A percentile compares a stretch with the other conserved stretches of the same genome.
phyloP scores from a whole-genome alignment of 192 early-diverging fungal species.

The Geranomyces variabilis region DNA sequence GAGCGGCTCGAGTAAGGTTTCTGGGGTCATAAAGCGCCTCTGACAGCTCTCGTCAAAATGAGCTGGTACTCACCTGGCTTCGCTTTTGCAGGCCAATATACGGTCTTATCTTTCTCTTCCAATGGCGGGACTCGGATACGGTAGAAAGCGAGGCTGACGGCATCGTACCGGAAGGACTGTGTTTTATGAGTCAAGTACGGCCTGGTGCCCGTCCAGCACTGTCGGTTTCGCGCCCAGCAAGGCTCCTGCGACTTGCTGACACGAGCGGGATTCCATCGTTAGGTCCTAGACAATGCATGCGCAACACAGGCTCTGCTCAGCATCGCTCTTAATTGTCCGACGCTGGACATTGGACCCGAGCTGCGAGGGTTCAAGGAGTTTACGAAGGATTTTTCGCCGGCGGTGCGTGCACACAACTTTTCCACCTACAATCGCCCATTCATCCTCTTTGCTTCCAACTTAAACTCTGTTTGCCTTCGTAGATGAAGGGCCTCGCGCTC shows the following conservation, averaged over 20 bases:
- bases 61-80: neutral
- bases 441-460: no score
- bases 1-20: neutral
- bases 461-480: no score
- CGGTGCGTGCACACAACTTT: neutral
- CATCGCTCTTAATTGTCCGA: conserved; percentile 32
- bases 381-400: conserved; percentile 28
- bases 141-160: conserved; percentile 14
- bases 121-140: conserved; percentile 31
- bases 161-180: conserved; percentile 21
- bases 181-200: conserved; percentile 36
- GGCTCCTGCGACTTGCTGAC: no score
- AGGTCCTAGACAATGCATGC: conserved; percentile 40
- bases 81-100: conserved; percentile 22
- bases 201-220: neutral
- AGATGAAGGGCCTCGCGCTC: conserved; percentile 30
- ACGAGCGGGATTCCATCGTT: no score
- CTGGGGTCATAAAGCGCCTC: neutral
- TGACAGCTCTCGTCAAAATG: no score
- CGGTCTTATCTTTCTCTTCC: conserved; percentile 42
- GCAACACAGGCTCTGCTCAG: conserved; percentile 37
- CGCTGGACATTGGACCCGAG: conserved; percentile 15
- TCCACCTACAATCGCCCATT: no score
- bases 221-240: no score
- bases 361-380: conserved; percentile 35